Evolutionary conservation across 352 stramenopile species (phyloP).

Genomic region (Globisporangium spinosum): DNA sequence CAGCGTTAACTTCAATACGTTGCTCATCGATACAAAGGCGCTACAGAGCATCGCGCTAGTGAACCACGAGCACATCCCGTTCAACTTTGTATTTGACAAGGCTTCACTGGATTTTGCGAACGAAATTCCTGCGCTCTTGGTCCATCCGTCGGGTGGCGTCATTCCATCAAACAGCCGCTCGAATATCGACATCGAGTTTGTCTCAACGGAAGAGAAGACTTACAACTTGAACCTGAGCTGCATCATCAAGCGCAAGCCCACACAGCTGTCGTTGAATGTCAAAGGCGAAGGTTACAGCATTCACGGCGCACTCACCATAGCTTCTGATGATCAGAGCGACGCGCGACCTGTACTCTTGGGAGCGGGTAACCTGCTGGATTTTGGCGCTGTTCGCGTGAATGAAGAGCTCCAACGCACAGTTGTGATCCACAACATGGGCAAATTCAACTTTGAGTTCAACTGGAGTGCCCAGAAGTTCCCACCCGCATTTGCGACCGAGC

Average conservation of each 20-base stretch:
- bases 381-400: conserved; percentile 86
- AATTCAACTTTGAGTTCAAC: conserved; percentile 95
- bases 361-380: conserved; percentile 64
- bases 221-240: conserved; percentile 94
- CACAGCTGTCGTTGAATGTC: conserved; percentile 89
- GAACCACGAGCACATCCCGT: conserved; percentile 92
- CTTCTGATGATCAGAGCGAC: conserved; percentile 42
- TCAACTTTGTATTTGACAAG: conserved; percentile 94
- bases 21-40: conserved; percentile 87
- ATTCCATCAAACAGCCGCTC: conserved; percentile 85
- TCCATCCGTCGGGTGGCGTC: conserved; percentile 87
- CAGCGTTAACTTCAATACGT: conserved; percentile 90
- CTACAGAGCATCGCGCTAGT: conserved; percentile 87
- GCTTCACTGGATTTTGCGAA: conserved; percentile 74
- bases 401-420: conserved; percentile 65
- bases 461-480: conserved; percentile 55
- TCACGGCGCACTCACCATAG: conserved; percentile 65
- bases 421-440: conserved; percentile 88
- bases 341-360: conserved; percentile 27
- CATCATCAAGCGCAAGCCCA: conserved; percentile 90
- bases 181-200: conserved; percentile 87
- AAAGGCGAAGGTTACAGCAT: conserved; percentile 95
- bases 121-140: conserved; percentile 69
- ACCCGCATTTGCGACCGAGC: conserved; percentile 54
- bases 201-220: conserved; percentile 87